Evolutionary conservation across 2,329 filamentous ascomycete species (phyloP).

Genomic region (Cyanodermella asteris): DNA sequence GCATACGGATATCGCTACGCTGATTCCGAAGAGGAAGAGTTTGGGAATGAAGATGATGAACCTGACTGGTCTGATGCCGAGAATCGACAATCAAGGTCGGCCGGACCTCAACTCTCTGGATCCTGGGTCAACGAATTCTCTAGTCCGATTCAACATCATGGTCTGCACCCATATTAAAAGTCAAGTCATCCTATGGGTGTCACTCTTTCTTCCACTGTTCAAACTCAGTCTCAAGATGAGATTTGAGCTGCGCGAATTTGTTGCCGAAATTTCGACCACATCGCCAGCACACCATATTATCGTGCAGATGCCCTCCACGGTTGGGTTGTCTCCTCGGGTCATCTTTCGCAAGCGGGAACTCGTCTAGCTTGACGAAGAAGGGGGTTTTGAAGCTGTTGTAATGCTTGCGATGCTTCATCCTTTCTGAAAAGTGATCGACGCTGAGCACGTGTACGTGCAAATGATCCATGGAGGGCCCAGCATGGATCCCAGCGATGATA

Average conservation of each 20-base stretch:
- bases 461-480: conserved; percentile 77
- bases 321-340: conserved; percentile 40
- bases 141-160: conserved; percentile 9
- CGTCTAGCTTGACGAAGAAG: conserved; percentile 59
- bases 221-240: conserved; percentile 55
- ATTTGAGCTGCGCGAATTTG: conserved; percentile 50
- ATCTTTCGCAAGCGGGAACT: conserved; percentile 51
- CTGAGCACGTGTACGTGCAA: conserved; percentile 77
- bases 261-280: conserved; percentile 56
- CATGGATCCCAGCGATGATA: conserved; percentile 61
- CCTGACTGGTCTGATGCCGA: conserved; percentile 13
- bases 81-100: conserved; percentile 4
- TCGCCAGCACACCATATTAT: conserved; percentile 62
- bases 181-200: conserved; percentile 7
- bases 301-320: conserved; percentile 35
- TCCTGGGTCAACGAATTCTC: too few species aligned
- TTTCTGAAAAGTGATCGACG: conserved; percentile 51
- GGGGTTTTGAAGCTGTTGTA: conserved; percentile 79
- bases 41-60: conserved; percentile 18
- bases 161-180: conserved; percentile 4
- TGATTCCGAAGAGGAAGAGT: conserved; percentile 23
- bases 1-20: conserved; percentile 18
- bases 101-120: too few species aligned
- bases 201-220: conserved; percentile 48
- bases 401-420: conserved; percentile 61